Percentiles rank a stretch among this genome's conserved stretches.
Conservation (phyloP, 1,284 basidiomycete species). For the Porodaedalea pini region DNA sequence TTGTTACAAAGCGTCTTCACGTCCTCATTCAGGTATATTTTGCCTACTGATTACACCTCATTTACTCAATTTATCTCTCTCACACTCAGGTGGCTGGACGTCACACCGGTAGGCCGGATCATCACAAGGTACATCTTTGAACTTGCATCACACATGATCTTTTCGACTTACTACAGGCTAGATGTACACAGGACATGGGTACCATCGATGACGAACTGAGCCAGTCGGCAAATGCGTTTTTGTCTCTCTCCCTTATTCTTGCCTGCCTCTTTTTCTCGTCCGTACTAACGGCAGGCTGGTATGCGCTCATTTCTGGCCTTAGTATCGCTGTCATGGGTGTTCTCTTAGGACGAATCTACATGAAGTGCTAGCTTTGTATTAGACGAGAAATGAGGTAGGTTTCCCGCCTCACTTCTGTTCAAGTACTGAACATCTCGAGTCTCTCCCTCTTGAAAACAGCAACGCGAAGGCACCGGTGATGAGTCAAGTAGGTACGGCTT, state of each 20-base stretch:
- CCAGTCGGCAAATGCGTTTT: conserved; percentile 24
- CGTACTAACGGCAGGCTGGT: conserved; percentile 14
- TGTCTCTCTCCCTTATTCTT: conserved; percentile 5
- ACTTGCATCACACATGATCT: conserved; percentile 11
- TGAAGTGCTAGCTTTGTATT: conserved; percentile 29
- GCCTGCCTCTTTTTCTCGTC: neutral
- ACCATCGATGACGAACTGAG: conserved; percentile 32
- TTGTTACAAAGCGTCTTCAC: conserved; percentile 30
- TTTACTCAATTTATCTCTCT: no score
- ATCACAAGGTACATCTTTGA: conserved; percentile 36
- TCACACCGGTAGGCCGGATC: conserved; percentile 40
- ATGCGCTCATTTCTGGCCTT: conserved; percentile 17
- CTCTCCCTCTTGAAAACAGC: conserved; percentile 34
- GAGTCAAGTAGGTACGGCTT: conserved; percentile 40
- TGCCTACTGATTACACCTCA: no score
- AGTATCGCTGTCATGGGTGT: conserved; percentile 16
- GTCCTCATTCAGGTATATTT: conserved; percentile 32
- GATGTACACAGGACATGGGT: conserved; percentile 38
- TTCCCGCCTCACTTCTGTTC: neutral
- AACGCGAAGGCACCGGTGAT: conserved; percentile 43
- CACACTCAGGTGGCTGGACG: conserved; percentile 38
- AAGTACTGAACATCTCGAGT: conserved; percentile 39
- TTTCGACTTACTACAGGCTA: conserved; percentile 26
- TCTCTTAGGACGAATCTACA: conserved; percentile 17
- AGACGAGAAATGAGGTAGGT: conserved; percentile 31